Evolutionary conservation across 2,329 filamentous ascomycete species (phyloP), one percentile per base, ranked within the genome.

Genomic region (Penicillium capsulatum): DNA sequence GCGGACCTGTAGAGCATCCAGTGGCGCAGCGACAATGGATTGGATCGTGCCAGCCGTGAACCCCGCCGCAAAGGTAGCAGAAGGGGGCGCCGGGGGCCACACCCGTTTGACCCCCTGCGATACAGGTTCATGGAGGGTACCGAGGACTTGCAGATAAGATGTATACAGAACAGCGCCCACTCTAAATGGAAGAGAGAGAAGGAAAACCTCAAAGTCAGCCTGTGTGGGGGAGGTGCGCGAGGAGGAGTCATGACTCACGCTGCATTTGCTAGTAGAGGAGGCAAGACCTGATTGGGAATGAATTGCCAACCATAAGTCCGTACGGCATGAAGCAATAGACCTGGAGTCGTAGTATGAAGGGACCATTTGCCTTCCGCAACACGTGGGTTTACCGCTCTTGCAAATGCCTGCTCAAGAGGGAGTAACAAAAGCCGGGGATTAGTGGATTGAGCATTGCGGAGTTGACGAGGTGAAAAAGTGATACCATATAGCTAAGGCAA

Each of bases 101-200:
- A 78, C 67, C 33, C 77, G 72, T 51, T 80, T 81, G 11, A 69
- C 68, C 5, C 75, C 69, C 44, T 75, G 67, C 0, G 75, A 73
- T 2, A 77, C 73, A 1, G 78, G 78, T 36, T 76, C 73, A 55
- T 83, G 75, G 2, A 82, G 61, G 13, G 57, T 50, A n/a, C 74
- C 74, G 8, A 83, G 67, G 15, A 71, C 70, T 55, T 81, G 77
- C 13, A 83, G 72, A 51, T 83, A 83, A 11, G 72, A 73, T 1
- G 79, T 81, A 51, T 83, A 83, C 9, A 83, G 65, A 5, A 82
- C 71, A 27, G 79, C 78, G 11, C 79, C 79, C 38, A 83, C 73
- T 28, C 73, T 76, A 14, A 26, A 36, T 17, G 13, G 7, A 7
- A 22, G 7, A 22, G 7, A 36, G 28, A 19, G 10, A 3, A 28